Percentiles rank a stretch among this genome's conserved stretches.
Evolutionary conservation across 495 filamentous ascomycete genomes (phyloP).

Genomic region (Tetracladium setigerum): DNA sequence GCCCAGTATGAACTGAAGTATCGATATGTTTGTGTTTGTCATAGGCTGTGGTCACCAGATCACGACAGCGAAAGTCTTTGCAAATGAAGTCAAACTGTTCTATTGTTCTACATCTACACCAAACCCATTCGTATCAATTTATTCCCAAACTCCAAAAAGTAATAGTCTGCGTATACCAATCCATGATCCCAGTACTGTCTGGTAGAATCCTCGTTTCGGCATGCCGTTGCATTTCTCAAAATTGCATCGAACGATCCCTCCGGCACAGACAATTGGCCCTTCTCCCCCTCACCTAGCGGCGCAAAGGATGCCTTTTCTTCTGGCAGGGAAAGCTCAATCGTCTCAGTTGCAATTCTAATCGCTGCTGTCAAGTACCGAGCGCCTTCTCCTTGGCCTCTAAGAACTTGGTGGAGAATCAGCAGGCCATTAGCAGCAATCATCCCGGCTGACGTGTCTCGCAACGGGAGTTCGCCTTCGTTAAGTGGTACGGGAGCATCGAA

Average conservation of each 20-base stretch:
- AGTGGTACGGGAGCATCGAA: constrained; percentile 38
- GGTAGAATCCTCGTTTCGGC: constrained; percentile 26
- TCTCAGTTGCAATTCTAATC: constrained; percentile 28
- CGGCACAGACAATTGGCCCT: background rate
- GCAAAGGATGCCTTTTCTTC: constrained; percentile 5
- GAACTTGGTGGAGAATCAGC: constrained; percentile 28
- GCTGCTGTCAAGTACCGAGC: constrained; percentile 26
- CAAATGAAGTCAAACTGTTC: too few species aligned
- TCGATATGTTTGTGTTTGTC: too few species aligned
- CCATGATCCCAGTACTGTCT: constrained; percentile 26
- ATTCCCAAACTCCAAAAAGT: constrained; percentile 38
- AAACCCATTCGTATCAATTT: constrained; percentile 23
- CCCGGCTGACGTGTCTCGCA: constrained; percentile 31
- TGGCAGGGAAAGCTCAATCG: constrained; percentile 24
- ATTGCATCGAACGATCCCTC: constrained; percentile 20
- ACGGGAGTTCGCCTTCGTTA: constrained; percentile 6
- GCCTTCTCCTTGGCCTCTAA: constrained; percentile 2
- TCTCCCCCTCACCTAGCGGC: background rate
- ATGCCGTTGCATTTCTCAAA: constrained; percentile 31
- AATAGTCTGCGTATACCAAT: constrained; percentile 42
- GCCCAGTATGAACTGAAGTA: too few species aligned
- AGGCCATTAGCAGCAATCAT: constrained; percentile 35
- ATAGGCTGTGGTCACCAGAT: too few species aligned
- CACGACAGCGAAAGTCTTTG: too few species aligned
- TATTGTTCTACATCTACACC: too few species aligned